Evolutionary conservation across 2,329 filamentous ascomycete species (phyloP).

Genomic region (Aotearoamyces nothofagi): DNA sequence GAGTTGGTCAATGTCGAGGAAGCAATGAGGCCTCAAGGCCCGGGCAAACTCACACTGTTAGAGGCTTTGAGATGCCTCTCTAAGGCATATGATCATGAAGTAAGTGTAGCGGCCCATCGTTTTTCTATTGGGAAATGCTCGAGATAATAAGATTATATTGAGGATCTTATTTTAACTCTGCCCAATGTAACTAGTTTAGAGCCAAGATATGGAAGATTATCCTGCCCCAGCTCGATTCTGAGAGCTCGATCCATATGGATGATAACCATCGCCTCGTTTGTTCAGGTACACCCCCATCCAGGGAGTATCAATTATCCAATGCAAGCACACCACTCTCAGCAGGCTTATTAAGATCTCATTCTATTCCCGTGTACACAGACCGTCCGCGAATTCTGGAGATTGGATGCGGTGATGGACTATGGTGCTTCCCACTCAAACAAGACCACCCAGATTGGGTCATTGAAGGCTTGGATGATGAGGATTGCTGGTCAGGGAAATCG

Average conservation of each 20-base stretch:
- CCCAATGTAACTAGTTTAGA: constrained; percentile 9
- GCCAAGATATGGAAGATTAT: constrained; percentile 10
- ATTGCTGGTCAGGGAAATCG: constrained; percentile 15
- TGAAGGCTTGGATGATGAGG: constrained; percentile 16
- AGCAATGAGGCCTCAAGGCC: constrained; percentile 3
- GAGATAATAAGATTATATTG: background rate
- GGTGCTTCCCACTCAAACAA: constrained; percentile 15
- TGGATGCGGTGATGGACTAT: constrained; percentile 16
- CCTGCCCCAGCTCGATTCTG: constrained; percentile 7
- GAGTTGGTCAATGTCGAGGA: constrained; percentile 11
- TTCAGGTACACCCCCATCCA: constrained; percentile 8
- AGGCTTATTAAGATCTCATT: constrained; percentile 1
- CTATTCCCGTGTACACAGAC: constrained; percentile 7
- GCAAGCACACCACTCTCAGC: constrained; percentile 1
- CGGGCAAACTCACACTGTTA: constrained; percentile 9
- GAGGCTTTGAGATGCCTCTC: constrained; percentile 13
- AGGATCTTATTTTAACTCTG: background rate
- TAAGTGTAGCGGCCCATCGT: constrained; percentile 7
- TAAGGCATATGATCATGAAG: constrained; percentile 15
- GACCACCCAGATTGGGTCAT: constrained; percentile 16
- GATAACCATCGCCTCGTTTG: constrained; percentile 4
- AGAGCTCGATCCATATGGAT: constrained; percentile 5
- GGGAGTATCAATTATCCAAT: constrained; percentile 7
- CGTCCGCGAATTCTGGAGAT: constrained; percentile 15
- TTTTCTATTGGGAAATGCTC: too few relatives aligned